Evolutionary conservation across 2,329 filamentous ascomycete genomes (phyloP), one percentile per base, ranked within the genome.

Genomic region (Talaromyces sp.): DNA sequence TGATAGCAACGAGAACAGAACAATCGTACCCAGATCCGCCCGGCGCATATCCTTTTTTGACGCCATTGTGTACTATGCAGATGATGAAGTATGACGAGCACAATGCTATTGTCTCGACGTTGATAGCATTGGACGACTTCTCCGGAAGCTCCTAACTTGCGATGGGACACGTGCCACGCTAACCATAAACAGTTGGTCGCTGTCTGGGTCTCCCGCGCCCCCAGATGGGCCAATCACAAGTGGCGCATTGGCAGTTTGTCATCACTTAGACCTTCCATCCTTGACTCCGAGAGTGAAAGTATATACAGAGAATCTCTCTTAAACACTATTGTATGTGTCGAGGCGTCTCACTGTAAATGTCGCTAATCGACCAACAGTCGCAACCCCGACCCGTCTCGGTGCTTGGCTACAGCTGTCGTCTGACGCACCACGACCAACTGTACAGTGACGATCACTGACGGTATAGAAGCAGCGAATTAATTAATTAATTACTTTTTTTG

Each of bases 21-120:
- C 10, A 17, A 53, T 74, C 85, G 68, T 83, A 92, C 89, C 84
- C 66, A 93, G 82, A 74, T 93, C 89, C 63, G 82, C 77, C 71
- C 89, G 83, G 64, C 89, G 85, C 88, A 91, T 90, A 73, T 92
- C 89, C 76, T 90, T 91, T 75, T 85, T 88, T 60, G 84, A 81
- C 57, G 88, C 80, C 88, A 91, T 90, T 56, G 66, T 76, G 67
- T 47, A 30, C 7, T 55, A n/a, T n/a, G 11, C 22, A 57, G 42
- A 5, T 7, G 49, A 30, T 27, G 11, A 53, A 28, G 30, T 15
- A 30, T 22, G n/a, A 15, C 25, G 4, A 7, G 17, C 17, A 19
- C 25, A 30, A 53, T 53, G n/a, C 8, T 30, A 52, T 8, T 22
- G 42, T 22, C n/a, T 11, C n/a, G 17, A 42, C 17, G 36, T 42